Evolutionary conservation across 495 filamentous ascomycete genomes (phyloP).

Genomic region (Podospora comata): DNA sequence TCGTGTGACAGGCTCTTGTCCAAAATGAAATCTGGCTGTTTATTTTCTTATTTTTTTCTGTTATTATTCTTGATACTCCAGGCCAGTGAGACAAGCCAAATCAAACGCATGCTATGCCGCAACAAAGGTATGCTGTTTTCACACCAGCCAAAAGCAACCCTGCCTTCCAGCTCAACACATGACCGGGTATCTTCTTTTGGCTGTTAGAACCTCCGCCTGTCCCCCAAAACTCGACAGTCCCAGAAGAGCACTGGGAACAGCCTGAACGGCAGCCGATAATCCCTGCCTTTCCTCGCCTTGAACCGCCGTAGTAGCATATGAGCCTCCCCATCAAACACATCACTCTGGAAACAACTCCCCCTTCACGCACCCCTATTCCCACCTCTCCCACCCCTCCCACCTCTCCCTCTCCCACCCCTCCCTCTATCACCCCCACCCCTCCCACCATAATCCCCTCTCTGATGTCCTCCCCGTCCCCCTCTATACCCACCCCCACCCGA

Average conservation of each 20-base stretch:
- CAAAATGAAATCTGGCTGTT: background rate
- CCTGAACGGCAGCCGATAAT: background rate
- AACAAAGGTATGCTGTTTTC: background rate
- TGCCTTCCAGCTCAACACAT: background rate
- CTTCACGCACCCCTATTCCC: slow-evolving; percentile 12
- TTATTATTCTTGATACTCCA: background rate
- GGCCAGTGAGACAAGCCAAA: background rate
- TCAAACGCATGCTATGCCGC: background rate
- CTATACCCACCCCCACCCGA: slow-evolving; percentile 55
- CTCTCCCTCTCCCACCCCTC: slow-evolving; percentile 51
- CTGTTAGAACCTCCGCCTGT: background rate
- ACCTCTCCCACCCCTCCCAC: slow-evolving; percentile 40
- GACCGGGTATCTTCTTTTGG: background rate
- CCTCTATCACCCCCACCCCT: slow-evolving; percentile 55
- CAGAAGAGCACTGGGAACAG: too few species aligned
- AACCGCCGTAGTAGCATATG: background rate
- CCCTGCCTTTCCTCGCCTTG: background rate
- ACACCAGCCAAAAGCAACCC: background rate
- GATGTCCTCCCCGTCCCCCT: slow-evolving; percentile 65
- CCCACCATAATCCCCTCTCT: slow-evolving; percentile 61
- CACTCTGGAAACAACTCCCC: background rate
- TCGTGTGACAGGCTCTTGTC: background rate
- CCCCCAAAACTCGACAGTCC: background rate
- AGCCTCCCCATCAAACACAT: slow-evolving; percentile 1
- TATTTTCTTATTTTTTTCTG: background rate